Evolutionary conservation across 495 filamentous ascomycete genomes (phyloP).

Genomic region (Penicillium ochrochloron): DNA sequence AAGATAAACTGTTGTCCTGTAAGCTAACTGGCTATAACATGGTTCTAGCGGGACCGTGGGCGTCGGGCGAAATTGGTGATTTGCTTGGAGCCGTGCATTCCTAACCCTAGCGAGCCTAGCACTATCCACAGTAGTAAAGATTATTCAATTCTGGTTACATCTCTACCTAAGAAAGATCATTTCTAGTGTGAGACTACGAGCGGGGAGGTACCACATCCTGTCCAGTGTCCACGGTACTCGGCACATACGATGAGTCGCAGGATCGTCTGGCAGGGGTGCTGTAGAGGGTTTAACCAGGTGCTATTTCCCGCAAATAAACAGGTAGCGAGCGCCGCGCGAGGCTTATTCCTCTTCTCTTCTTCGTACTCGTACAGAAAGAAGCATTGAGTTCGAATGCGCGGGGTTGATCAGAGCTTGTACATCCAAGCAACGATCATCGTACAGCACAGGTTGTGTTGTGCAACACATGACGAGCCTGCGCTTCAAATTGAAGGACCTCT

Average conservation of each 20-base stretch:
- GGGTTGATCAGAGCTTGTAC: neutral
- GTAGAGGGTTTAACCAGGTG: neutral
- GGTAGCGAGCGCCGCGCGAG: neutral
- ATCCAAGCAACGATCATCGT: neutral
- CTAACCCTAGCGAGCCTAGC: neutral
- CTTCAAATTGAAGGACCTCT: neutral
- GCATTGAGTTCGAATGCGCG: neutral
- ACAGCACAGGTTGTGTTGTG: neutral
- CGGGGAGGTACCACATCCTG: neutral
- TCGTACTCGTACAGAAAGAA: neutral
- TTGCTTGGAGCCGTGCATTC: conserved; percentile 6
- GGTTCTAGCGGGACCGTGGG: neutral
- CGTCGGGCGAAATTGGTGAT: neutral
- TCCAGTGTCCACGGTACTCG: conserved; percentile 10
- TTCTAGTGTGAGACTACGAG: neutral
- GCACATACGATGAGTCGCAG: conserved; percentile 6
- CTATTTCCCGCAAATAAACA: neutral
- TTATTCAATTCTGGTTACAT: neutral
- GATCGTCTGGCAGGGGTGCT: conserved; percentile 1
- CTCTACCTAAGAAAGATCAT: neutral
- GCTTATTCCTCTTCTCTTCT: neutral
- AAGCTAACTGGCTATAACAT: neutral
- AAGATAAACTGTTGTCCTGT: neutral
- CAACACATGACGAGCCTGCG: neutral
- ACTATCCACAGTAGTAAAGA: neutral